phyloP scores from a whole-genome alignment of 345 rosid species.

The Lenwebbia sp. region DNA sequence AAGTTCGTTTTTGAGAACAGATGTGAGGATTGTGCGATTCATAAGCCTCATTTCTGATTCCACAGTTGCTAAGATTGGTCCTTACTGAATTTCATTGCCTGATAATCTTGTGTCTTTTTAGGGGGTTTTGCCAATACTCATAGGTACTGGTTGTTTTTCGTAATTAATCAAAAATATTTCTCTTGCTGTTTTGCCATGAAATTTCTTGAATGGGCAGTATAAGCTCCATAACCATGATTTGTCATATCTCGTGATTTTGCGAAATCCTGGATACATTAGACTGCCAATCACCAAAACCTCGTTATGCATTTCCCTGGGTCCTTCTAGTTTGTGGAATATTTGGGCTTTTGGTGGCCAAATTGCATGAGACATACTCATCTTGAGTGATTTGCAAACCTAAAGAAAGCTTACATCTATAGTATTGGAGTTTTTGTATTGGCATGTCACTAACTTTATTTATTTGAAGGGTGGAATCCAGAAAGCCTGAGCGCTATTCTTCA shows the following conservation, averaged over 20 bases:
- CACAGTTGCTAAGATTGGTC: not conserved
- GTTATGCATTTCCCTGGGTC: not conserved
- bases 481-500: conserved; percentile 94
- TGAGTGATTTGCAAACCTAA: not conserved
- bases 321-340: not conserved
- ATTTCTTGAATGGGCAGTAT: not conserved
- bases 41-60: not conserved
- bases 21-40: not conserved
- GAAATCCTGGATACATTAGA: not conserved
- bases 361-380: not conserved
- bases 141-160: not conserved
- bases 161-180: not conserved
- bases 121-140: not conserved
- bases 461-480: conserved; percentile 89
- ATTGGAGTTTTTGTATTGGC: not conserved
- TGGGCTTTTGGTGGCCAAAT: not conserved
- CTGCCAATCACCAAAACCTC: not conserved
- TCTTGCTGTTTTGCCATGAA: not conserved
- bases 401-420: not conserved
- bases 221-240: not conserved
- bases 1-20: not conserved
- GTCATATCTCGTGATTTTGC: not conserved
- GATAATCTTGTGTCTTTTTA: not conserved
- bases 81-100: not conserved
- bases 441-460: conserved; percentile 11